Percentiles rank a stretch among this genome's conserved stretches.
Conservation (phyloP, 129 eudicot genomes). For the Arctium minus region DNA sequence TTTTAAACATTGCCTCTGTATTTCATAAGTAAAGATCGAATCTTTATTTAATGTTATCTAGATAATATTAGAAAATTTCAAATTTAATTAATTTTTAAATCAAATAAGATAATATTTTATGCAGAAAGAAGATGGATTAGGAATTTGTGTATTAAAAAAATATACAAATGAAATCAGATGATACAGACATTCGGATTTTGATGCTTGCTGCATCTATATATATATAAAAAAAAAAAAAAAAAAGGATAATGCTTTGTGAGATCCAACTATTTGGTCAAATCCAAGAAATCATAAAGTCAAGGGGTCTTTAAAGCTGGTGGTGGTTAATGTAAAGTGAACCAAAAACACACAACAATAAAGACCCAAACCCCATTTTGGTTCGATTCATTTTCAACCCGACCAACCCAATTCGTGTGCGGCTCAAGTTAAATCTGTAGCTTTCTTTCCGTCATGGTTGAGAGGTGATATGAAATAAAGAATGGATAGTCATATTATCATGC, state of each 20-base stretch:
- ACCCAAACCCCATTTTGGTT: neutral
- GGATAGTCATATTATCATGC: neutral
- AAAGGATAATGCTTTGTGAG: neutral
- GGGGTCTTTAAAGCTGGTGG: neutral
- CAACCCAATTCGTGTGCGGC: too few species aligned
- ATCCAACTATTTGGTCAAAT: conserved; percentile 13
- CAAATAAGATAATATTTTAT: neutral
- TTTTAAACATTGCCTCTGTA: neutral
- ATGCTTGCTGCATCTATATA: neutral
- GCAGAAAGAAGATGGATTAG: neutral
- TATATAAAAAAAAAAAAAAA: too few species aligned
- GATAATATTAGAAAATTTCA: neutral
- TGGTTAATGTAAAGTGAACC: neutral
- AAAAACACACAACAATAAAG: neutral
- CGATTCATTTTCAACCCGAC: neutral
- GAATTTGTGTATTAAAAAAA: neutral
- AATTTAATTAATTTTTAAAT: neutral
- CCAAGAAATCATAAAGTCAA: neutral
- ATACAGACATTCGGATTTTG: conserved; percentile 12
- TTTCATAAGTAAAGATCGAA: neutral
- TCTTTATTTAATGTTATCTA: neutral
- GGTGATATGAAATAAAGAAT: neutral
- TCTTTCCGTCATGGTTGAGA: neutral
- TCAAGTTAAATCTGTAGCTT: neutral
- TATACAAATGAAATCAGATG: neutral